These are phyloP conservation scores for Danielia oregonensis DNA, from an alignment of 805 yeast genomes.

Conservation along the genomic window DNA sequence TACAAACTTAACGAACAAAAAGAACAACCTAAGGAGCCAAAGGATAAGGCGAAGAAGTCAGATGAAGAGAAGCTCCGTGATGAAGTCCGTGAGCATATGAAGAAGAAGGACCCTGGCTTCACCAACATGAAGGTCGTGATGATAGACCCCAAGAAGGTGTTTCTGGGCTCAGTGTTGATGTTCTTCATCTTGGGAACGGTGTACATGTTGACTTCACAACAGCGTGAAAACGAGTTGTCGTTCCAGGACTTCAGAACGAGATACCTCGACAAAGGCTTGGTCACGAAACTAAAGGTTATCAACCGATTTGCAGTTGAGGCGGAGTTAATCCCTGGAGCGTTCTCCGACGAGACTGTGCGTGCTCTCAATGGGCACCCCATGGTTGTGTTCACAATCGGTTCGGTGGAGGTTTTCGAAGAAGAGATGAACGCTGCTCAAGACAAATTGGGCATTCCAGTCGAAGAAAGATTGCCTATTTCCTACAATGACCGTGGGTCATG, in stretches of 20 bases:
- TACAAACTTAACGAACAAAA: constrained; percentile 1
- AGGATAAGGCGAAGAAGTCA: constrained; percentile 11
- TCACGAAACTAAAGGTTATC: constrained; percentile 66
- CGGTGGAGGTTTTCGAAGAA: constrained; percentile 80
- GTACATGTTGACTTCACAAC: constrained; percentile 4
- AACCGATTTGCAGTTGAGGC: constrained; percentile 73
- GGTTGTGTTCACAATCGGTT: constrained; percentile 81
- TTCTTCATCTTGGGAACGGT: constrained; percentile 13
- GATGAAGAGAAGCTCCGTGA: constrained; percentile 34
- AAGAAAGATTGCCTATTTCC: constrained; percentile 72
- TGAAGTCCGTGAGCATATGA: constrained; percentile 28
- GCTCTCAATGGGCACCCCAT: constrained; percentile 36
- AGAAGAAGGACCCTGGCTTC: constrained; percentile 24
- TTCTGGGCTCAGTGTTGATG: constrained; percentile 3
- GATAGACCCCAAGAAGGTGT: constrained; percentile 7
- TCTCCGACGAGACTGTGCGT: constrained; percentile 40
- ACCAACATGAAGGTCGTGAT: constrained; percentile 31
- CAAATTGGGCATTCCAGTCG: constrained; percentile 59
- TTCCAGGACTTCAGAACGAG: constrained; percentile 85
- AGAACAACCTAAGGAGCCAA: neutral
- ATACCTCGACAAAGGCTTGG: constrained; percentile 74
- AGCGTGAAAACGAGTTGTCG: constrained; percentile 33
- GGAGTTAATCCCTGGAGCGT: constrained; percentile 47
- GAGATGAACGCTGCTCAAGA: constrained; percentile 74
- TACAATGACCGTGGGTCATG: constrained; percentile 69